Conservation (phyloP, 2,329 filamentous ascomycete species). For the Pestalotiopsis sp. region DNA sequence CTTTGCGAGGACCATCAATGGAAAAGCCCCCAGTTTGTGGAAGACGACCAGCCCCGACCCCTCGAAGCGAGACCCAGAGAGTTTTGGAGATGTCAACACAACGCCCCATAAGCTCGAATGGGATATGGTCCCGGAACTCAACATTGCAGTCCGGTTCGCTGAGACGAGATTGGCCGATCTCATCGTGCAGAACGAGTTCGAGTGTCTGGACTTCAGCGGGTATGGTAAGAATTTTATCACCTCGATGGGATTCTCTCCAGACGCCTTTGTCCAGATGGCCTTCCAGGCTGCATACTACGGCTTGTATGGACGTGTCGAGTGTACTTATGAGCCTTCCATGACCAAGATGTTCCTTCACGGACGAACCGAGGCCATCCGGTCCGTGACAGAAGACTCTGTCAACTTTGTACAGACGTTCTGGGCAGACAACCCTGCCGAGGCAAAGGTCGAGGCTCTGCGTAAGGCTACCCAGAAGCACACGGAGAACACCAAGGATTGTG, state of each 20-base stretch:
- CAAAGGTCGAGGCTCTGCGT: conserved; percentile 83
- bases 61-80: conserved; percentile 84
- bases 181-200: conserved; percentile 95
- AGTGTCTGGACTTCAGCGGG: conserved; percentile 81
- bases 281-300: conserved; percentile 98
- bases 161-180: conserved; percentile 92
- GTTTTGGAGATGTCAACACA: conserved; percentile 90
- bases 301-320: conserved; percentile 89
- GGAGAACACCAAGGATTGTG: conserved; percentile 76
- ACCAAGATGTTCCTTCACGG: conserved; percentile 93
- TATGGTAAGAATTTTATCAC: conserved; percentile 99
- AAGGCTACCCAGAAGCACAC: conserved; percentile 84
- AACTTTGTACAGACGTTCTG: conserved; percentile 93
- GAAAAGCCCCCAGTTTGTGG: conserved; percentile 89
- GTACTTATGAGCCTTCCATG: conserved; percentile 97
- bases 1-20: conserved; percentile 94
- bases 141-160: conserved; percentile 88
- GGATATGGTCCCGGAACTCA: conserved; percentile 93
- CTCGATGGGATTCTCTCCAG: conserved; percentile 92
- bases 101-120: conserved; percentile 96
- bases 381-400: conserved; percentile 80
- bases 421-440: conserved; percentile 79
- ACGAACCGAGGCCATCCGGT: conserved; percentile 88
- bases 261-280: conserved; percentile 98
- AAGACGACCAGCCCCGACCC: conserved; percentile 88